Evolutionary conservation across 257 asterid genomes (phyloP), one percentile per base, ranked within the genome.

Genomic region (Solanum boliviense): DNA sequence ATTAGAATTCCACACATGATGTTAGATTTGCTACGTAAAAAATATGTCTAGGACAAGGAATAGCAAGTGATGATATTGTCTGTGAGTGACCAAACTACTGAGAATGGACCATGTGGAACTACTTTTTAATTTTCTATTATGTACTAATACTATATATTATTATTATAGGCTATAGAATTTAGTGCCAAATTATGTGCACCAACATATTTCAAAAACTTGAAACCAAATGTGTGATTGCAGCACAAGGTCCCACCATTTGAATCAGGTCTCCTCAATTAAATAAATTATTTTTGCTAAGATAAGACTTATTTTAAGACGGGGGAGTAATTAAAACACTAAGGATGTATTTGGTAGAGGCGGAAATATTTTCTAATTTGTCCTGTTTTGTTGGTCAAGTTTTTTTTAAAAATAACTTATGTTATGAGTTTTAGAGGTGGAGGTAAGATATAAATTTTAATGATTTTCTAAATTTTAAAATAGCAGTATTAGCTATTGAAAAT

Each of bases 181-280:
- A 91, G 95, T 84, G 94, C 90, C 92, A 89, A 34, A 89, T 92
- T 86, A 85, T 79, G 89, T 90, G 91, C 88, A 92, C 88, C 91
- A 85, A 84, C 85, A 84, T 83, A 56, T 86, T 25, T 18, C 35
- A 0, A 88, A 88, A 74, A 56, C 67, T 86, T 44, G 67, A 46
- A 79, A 15, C 13, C 29, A 44, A 16, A 36, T 84, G 88, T 86
- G 90, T 85, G 87, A 90, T 90, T 89, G 87, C 88, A 91, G 87
- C 91, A 70, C 10, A 39, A 74, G 90, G 92, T n/a, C 93, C 92
- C 92, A 86, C 84, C 20, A 72, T 16, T 48, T 35, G 76, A 32
- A 71, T 87, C 75, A 44, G 90, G 89, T 65, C 89, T 86, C 73
- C 81, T 35, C 38, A 67, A 60, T 29, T 58, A n/a, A 4, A 58